These are phyloP conservation scores for Pleomassaria siparia DNA, from an alignment of 2,329 filamentous ascomycete species.

Conservation along the genomic window DNA sequence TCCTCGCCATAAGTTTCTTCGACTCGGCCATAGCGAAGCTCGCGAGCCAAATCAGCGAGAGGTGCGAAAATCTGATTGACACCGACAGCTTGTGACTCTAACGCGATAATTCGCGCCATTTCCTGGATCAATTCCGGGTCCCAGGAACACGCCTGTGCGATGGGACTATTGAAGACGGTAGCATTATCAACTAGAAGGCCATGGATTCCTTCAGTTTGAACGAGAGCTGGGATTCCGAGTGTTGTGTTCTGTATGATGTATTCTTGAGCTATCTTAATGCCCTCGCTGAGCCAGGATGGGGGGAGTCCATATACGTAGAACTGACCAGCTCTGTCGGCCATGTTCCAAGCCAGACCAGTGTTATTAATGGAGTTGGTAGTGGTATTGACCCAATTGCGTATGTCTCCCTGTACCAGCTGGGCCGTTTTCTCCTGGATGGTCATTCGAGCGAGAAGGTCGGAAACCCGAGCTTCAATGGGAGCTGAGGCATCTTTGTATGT, in stretches of 20 bases:
- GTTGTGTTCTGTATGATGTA: constrained; percentile 68
- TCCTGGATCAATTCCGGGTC: constrained; percentile 65
- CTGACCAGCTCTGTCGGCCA: constrained; percentile 65
- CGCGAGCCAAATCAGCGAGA: constrained; percentile 69
- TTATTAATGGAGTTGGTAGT: constrained; percentile 67
- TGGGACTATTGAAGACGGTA: constrained; percentile 78
- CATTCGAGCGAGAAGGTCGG: constrained; percentile 71
- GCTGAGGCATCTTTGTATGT: constrained; percentile 65
- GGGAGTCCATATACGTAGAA: constrained; percentile 71
- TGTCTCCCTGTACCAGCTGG: constrained; percentile 65
- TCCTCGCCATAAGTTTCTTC: constrained; percentile 76
- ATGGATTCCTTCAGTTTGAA: constrained; percentile 75
- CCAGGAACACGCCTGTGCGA: constrained; percentile 71
- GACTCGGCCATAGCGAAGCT: constrained; percentile 70
- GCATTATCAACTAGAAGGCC: constrained; percentile 71
- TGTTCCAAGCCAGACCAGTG: constrained; percentile 66
- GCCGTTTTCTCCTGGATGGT: constrained; percentile 72
- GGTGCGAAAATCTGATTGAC: constrained; percentile 75
- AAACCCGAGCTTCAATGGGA: constrained; percentile 63
- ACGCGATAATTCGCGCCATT: constrained; percentile 67
- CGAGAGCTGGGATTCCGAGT: constrained; percentile 68
- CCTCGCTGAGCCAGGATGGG: constrained; percentile 63
- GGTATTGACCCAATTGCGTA: constrained; percentile 73
- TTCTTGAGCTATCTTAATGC: constrained; percentile 67
- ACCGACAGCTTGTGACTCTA: constrained; percentile 66